Evolutionary conservation across 176 grass and related monocot species (phyloP).

Genomic region (Rhynchospora breviuscula): DNA sequence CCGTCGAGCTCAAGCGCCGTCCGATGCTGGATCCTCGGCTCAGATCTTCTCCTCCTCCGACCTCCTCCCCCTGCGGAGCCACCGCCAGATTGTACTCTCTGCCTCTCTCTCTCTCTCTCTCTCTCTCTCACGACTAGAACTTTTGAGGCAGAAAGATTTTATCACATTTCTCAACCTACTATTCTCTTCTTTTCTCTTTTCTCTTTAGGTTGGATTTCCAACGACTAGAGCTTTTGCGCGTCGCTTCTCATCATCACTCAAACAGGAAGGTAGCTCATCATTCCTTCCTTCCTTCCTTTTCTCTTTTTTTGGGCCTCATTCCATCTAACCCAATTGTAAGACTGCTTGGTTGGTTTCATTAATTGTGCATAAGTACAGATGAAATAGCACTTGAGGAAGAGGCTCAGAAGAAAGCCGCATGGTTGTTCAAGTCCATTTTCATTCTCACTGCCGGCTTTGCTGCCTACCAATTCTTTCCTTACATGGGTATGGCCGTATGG

Average conservation of each 20-base stretch:
- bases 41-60: constrained; percentile 2
- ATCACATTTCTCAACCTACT: not conserved
- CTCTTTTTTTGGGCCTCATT: not conserved
- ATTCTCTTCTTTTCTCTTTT: not conserved
- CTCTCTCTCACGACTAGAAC: too few relatives aligned
- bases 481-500: constrained; percentile 97
- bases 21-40: not conserved
- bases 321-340: not conserved
- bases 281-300: too few relatives aligned
- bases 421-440: constrained; percentile 88
- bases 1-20: not conserved
- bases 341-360: not conserved
- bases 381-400: constrained; percentile 86
- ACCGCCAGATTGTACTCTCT: not conserved
- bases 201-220: not conserved
- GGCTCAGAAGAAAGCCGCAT: constrained; percentile 76
- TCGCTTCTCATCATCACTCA: constrained; percentile 34
- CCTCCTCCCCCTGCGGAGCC: not conserved
- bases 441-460: constrained; percentile 67
- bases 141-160: too few relatives aligned
- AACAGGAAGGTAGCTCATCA: constrained; percentile 28
- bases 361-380: constrained; percentile 34
- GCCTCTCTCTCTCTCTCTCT: too few relatives aligned
- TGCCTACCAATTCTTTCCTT: constrained; percentile 88
- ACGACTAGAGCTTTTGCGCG: constrained; percentile 7